Conservation (phyloP, 2,329 filamentous ascomycete genomes). For the Talaromyces sp. region DNA sequence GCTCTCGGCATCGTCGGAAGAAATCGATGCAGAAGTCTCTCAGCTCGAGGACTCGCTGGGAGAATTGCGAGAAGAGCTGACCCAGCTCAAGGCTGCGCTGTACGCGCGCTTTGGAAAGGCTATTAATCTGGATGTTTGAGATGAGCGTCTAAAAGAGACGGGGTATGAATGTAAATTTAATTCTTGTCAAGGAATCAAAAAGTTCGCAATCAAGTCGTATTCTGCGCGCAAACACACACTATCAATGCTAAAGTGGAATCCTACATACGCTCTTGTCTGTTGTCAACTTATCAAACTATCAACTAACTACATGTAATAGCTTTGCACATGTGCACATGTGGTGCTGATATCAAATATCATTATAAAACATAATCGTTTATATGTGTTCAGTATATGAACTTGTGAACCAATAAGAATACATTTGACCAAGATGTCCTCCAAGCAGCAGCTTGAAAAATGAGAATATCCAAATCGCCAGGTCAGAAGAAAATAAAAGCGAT, state of each 20-base stretch:
- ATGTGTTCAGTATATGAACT: neutral
- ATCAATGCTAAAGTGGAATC: too few relatives aligned
- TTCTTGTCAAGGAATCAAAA: neutral
- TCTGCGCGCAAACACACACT: too few relatives aligned
- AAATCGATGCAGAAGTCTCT: slow-evolving; percentile 70
- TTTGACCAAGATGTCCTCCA: neutral
- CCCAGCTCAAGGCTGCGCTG: slow-evolving; percentile 78
- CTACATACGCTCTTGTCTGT: too few relatives aligned
- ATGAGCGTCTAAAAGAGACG: neutral
- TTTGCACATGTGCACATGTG: too few relatives aligned
- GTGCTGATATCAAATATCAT: too few relatives aligned
- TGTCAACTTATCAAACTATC: too few relatives aligned
- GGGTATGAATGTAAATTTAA: neutral
- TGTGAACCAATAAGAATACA: neutral
- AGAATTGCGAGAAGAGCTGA: slow-evolving; percentile 77
- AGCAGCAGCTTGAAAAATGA: neutral
- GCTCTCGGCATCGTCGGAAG: slow-evolving; percentile 63
- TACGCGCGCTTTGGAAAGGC: slow-evolving; percentile 94
- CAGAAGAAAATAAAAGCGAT: neutral
- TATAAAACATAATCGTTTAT: neutral
- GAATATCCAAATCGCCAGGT: neutral
- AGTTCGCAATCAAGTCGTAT: neutral
- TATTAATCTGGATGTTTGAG: slow-evolving; percentile 89
- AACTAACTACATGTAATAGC: too few relatives aligned
- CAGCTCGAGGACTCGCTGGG: slow-evolving; percentile 70